Evolutionary conservation across 257 asterid species (phyloP), one percentile per base, ranked within the genome.

Genomic region (Salvia hispanica): DNA sequence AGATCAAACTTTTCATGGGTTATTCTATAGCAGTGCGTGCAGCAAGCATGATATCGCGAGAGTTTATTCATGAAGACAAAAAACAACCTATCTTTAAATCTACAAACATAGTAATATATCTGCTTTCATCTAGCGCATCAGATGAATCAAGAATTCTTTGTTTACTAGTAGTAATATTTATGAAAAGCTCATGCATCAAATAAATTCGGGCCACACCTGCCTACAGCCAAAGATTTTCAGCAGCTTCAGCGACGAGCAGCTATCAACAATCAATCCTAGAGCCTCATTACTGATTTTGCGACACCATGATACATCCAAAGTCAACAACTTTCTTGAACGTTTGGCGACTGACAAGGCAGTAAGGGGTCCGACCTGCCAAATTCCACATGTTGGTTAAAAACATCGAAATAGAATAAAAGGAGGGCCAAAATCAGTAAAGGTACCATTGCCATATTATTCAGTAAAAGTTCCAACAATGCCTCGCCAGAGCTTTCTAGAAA

Each of bases 241-340:
- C 72, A 76, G 81, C 85, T 86, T 89, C 81, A 91, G 74, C 3
- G 87, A 86, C 52, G 58, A 67, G 82, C 96, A 91, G 43, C 84
- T 77, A 76, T 91, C 94, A 44, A 91, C 87, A 43, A 91, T 86
- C 82, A 85, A 65, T 58, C 94, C 96, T 9, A 88, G 74, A 39
- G 96, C 95, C 54, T 85, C 86, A 5, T 81, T 67, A 2, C 75
- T 85, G 64, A 91, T 69, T 53, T 64, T 74, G 15, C 95, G 88
- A 72, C 95, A 91, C 88, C 87, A 89, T 11, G 98, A 87, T 68
- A 91, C 25, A 72, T 91, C 98, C 90, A 91, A 81, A 69, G 71
- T 65, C 56, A 73, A 15, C 81, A 91, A 55, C 79, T 79, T 79
- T 60, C 81, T 84, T 36, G 88, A 83, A 69, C 66, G 52, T 57